Evolutionary conservation across 2,329 filamentous ascomycete genomes (phyloP).

Genomic region (Exophiala lecanii-corni): DNA sequence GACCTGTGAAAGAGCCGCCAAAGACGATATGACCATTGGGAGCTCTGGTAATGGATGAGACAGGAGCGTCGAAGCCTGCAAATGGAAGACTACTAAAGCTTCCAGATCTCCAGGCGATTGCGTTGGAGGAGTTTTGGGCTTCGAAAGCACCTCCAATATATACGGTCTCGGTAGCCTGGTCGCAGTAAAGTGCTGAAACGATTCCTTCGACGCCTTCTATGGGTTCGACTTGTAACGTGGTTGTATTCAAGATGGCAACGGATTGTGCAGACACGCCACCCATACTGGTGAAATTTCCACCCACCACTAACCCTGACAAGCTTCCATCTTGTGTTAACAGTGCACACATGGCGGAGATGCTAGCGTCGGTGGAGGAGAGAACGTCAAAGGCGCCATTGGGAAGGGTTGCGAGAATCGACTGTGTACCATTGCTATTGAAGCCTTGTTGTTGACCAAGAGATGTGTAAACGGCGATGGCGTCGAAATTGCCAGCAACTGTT

Average conservation of each 20-base stretch:
- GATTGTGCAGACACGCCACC: constrained; percentile 70
- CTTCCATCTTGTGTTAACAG: constrained; percentile 64
- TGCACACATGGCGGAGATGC: constrained; percentile 83
- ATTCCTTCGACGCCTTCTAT: constrained; percentile 76
- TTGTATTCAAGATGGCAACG: constrained; percentile 75
- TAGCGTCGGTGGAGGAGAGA: constrained; percentile 72
- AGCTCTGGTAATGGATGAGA: constrained; percentile 76
- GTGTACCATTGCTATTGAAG: constrained; percentile 68
- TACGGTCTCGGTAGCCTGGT: constrained; percentile 69
- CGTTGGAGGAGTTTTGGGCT: constrained; percentile 78
- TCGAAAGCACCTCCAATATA: constrained; percentile 88
- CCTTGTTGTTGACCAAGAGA: constrained; percentile 74
- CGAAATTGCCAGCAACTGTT: constrained; percentile 82
- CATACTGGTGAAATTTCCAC: constrained; percentile 92
- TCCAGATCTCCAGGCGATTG: constrained; percentile 68
- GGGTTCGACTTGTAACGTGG: constrained; percentile 64
- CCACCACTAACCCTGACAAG: constrained; percentile 72
- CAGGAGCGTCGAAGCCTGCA: constrained; percentile 88
- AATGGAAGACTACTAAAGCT: constrained; percentile 82
- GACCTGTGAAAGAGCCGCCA: constrained; percentile 80
- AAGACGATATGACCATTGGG: constrained; percentile 84
- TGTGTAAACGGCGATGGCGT: constrained; percentile 84
- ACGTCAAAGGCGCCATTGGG: constrained; percentile 79
- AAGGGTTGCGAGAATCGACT: constrained; percentile 73
- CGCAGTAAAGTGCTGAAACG: constrained; percentile 78